Evolutionary conservation across 2,329 filamentous ascomycete species (phyloP), one percentile per base, ranked within the genome.

Genomic region (Sarocladium kiliense): DNA sequence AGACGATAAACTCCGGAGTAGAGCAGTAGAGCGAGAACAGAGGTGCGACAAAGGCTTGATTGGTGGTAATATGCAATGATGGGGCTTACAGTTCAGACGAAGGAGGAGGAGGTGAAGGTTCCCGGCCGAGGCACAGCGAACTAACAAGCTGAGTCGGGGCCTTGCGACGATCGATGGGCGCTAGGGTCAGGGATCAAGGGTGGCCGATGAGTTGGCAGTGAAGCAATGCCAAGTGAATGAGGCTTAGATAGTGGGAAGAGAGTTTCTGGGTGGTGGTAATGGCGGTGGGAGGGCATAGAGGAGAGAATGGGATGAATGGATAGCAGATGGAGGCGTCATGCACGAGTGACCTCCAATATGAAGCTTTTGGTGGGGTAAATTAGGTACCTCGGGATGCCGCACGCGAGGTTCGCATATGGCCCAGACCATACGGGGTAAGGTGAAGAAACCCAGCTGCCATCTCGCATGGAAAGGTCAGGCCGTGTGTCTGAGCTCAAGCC

Each of bases 201-300:
- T 25, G 21, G 44, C 9, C 14, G 25, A 47, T 14, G 12, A 47
- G 14, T 30, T 47, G 36, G 36, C 12, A 19, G 36, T 47, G 44
- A 47, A 18, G 44, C 44, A 47, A 30, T 47, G 44, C 44, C 44
- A 47, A 47, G 44, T 9, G 11, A 27, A 47, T 47, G 44, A 30
- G 21, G 18, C 18, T 44, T 44, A 7, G 19, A 44, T 39, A 39
- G 18, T 39, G 36, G 18, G 5, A 39, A 10, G 12, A n/a, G 6
- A 16, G 18, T 16, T 9, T 39, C n/a, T 16, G 5, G 12, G 36
- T 9, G n/a, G 36, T 6, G 18, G 36, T n/a, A n/a, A 6, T 9
- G 6, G 36, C 5, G 36, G 6, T 16, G 18, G 18, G 12, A 32
- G 30, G 30, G 12, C 30, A 12, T 7, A 12, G 12, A 32, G 12